Evolutionary conservation across 108 stramenopile genomes (phyloP).

Genomic region (Nitzschia inconspicua): DNA sequence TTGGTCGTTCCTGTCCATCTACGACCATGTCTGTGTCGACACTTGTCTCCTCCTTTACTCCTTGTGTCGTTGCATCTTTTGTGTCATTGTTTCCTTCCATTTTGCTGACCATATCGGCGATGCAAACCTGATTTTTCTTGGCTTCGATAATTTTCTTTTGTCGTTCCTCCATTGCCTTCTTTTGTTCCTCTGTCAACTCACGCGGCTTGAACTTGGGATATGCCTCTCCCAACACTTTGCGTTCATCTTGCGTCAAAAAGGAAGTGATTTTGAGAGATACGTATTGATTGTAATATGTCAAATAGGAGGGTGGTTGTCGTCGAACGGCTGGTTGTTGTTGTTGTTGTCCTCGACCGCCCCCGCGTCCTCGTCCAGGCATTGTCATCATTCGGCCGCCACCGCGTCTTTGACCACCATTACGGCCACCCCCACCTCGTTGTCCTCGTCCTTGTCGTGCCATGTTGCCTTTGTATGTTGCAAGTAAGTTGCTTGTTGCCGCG

Average conservation of each 20-base stretch:
- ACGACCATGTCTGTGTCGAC: background rate
- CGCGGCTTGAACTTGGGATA: constrained; percentile 12
- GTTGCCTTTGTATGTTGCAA: too few relatives aligned
- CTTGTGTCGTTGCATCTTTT: background rate
- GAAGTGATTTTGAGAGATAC: background rate
- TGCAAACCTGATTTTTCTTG: background rate
- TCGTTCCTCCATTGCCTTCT: background rate
- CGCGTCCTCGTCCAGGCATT: background rate
- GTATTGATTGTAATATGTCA: constrained; percentile 12
- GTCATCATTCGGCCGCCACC: background rate
- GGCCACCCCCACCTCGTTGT: constrained; percentile 7
- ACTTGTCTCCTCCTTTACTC: background rate
- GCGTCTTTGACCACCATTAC: background rate
- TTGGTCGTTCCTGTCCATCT: constrained; percentile 1
- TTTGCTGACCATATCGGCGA: background rate
- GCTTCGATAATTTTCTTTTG: background rate
- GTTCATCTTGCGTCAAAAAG: constrained; percentile 14
- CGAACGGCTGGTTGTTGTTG: background rate
- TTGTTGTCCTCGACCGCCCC: background rate
- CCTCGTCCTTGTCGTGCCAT: too few relatives aligned
- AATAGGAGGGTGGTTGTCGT: background rate
- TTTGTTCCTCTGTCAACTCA: constrained; percentile 8
- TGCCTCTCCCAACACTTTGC: constrained; percentile 10
- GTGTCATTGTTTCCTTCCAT: background rate
- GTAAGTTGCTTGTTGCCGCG: too few relatives aligned